Conservation (phyloP, 2,329 filamentous ascomycete genomes). For the Boeremia lycopersici region DNA sequence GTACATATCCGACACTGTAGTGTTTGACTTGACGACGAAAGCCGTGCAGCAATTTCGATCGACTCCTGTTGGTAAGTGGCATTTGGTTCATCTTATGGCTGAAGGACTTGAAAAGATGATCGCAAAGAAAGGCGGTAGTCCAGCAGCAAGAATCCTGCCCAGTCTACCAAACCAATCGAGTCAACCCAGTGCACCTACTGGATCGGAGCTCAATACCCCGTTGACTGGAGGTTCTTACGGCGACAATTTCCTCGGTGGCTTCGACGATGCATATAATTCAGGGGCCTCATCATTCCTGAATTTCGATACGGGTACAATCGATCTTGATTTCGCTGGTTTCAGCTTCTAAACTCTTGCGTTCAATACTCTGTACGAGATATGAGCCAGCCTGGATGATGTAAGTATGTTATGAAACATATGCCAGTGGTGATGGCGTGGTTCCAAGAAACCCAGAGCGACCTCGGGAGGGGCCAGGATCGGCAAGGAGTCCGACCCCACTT, state of each 20-base stretch:
- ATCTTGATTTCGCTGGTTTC: constrained; percentile 32
- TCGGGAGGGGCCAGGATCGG: constrained; percentile 10
- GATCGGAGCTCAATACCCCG: constrained; percentile 15
- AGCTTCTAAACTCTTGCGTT: constrained; percentile 14
- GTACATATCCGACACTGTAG: constrained; percentile 47
- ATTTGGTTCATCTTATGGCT: constrained; percentile 56
- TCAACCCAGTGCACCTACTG: constrained; percentile 15
- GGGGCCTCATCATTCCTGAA: constrained; percentile 34
- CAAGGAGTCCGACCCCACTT: constrained; percentile 15
- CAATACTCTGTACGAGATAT: neutral
- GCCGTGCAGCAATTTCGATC: constrained; percentile 52
- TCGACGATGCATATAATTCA: constrained; percentile 33
- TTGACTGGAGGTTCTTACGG: constrained; percentile 16
- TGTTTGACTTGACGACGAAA: constrained; percentile 47
- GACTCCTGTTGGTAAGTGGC: constrained; percentile 52
- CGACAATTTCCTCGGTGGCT: constrained; percentile 22
- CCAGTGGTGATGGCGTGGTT: neutral
- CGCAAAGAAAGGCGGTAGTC: constrained; percentile 20
- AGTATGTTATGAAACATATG: neutral
- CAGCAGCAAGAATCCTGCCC: constrained; percentile 2
- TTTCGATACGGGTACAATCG: constrained; percentile 34
- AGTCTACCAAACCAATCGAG: constrained; percentile 7
- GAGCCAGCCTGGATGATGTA: neutral
- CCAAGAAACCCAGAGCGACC: neutral
- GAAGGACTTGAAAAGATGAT: constrained; percentile 53